Evolutionary conservation across 148 eudicot genomes (phyloP).

Genomic region (Nepenthes mirabilis): DNA sequence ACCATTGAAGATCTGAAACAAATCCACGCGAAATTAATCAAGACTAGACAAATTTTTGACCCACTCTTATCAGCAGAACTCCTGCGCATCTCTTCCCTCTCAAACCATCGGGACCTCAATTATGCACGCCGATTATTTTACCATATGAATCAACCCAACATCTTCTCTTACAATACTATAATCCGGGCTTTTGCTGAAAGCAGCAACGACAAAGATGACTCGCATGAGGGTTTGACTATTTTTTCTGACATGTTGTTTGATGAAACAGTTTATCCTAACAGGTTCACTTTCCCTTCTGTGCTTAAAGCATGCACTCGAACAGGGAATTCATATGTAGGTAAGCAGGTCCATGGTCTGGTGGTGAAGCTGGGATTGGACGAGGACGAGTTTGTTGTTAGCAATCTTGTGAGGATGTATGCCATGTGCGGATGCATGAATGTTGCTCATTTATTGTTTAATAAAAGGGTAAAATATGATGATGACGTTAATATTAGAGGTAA

Average conservation of each 20-base stretch:
- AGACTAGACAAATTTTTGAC: conserved; percentile 45
- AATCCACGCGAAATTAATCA: conserved; percentile 49
- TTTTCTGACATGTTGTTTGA: conserved; percentile 11
- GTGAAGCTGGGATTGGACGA: conserved; percentile 27
- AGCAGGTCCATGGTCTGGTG: conserved; percentile 30
- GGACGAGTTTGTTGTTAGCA: conserved; percentile 45
- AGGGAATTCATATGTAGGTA: conserved; percentile 17
- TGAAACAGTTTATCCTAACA: conserved; percentile 27
- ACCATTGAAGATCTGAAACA: conserved; percentile 26
- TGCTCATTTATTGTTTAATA: conserved; percentile 27
- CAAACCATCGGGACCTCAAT: conserved; percentile 15
- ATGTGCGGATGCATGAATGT: conserved; percentile 27
- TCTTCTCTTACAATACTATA: conserved; percentile 39
- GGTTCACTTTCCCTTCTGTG: conserved; percentile 45
- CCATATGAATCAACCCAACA: conserved; percentile 21
- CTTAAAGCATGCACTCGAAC: conserved; percentile 39
- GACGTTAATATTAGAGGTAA: conserved; percentile 4
- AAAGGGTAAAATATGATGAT: conserved; percentile 2
- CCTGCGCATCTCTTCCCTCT: conserved; percentile 30
- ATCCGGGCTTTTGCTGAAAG: conserved; percentile 29
- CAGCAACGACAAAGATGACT: conserved; percentile 13
- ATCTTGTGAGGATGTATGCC: conserved; percentile 51
- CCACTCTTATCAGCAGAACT: conserved; percentile 40
- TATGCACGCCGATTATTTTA: conserved; percentile 23
- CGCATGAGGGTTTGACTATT: conserved; percentile 14